These are phyloP conservation scores for Candida sp. DNA, from an alignment of 1,139 yeast genomes.

Conservation along the genomic window DNA sequence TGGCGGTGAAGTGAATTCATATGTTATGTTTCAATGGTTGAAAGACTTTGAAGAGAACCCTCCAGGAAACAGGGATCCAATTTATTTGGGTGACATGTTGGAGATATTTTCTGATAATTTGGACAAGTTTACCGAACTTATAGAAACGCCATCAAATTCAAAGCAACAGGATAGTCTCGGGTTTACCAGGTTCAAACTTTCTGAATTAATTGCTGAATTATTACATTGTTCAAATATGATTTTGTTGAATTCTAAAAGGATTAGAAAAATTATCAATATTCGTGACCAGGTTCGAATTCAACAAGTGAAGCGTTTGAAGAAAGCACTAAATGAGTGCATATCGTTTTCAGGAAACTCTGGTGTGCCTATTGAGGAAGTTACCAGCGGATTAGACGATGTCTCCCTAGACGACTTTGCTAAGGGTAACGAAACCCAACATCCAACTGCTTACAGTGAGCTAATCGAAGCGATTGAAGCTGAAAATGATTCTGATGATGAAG, in stretches of 20 bases:
- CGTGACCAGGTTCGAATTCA: slow-evolving; percentile 35
- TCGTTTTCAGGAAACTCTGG: slow-evolving; percentile 11
- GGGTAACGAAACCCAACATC: slow-evolving; percentile 9
- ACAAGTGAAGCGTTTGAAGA: slow-evolving; percentile 25
- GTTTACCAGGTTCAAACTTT: slow-evolving; percentile 38
- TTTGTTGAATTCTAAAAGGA: slow-evolving; percentile 38
- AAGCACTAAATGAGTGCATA: slow-evolving; percentile 31
- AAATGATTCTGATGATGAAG: slow-evolving; percentile 45
- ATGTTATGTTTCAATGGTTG: slow-evolving; percentile 45
- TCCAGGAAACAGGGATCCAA: slow-evolving; percentile 45
- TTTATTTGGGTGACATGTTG: slow-evolving; percentile 44
- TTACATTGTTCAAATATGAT: slow-evolving; percentile 56
- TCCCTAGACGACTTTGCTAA: slow-evolving; percentile 31
- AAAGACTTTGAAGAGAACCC: slow-evolving; percentile 48
- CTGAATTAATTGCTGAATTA: slow-evolving; percentile 70
- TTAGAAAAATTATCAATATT: slow-evolving; percentile 29
- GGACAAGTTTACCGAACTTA: slow-evolving; percentile 24
- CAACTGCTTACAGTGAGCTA: slow-evolving; percentile 11
- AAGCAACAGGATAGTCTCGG: slow-evolving; percentile 25
- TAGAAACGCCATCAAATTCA: slow-evolving; percentile 20
- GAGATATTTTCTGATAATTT: slow-evolving; percentile 37
- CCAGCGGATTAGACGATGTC: slow-evolving; percentile 37
- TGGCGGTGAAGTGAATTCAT: slow-evolving; percentile 38
- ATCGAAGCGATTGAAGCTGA: slow-evolving; percentile 19
- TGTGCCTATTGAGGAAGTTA: slow-evolving; percentile 19